Evolutionary conservation across 371 early-diverging fungal species (phyloP), one percentile per base, ranked within the genome.

Genomic region (Saksenaea oblongispora): DNA sequence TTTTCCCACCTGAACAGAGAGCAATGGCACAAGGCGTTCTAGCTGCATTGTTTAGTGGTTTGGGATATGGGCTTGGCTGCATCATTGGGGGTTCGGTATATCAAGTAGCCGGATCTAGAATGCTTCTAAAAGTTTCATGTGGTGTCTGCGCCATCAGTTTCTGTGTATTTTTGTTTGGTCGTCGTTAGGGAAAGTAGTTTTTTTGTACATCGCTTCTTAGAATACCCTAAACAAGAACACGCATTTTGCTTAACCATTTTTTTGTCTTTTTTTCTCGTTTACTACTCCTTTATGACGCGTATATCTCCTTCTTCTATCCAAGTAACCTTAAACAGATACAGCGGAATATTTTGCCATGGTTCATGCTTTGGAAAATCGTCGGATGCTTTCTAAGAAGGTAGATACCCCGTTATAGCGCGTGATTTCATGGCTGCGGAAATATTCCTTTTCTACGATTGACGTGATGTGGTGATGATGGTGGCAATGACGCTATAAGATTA

Each of bases 1-100:
- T 75, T 35, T 78, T 78, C 57, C 79, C 75, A 11, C 68, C 73
- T 8, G 71, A 71, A 15, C 79, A 78, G 39, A 63, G 72, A 7
- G 66, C 74, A 10, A 64, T 78, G 10, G 79, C 79, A 15, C 75
- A 78, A 65, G 79, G 79, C 3, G 67, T 75, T n/a, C 58, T 75
- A 14, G 79, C 75, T 26, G 70, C 73, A 8, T 27, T 73, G 13
- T 72, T 72, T 66, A 58, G 65, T 5, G 79, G 79, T 8, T 47
- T 75, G 24, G 76, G 79, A 0, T 73, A 67, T 41, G 79, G 76
- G 8, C 14, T 75, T 1, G 79, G 75, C 1, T 73, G 72, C 7
- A 18, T 78, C 10, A 37, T 73, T 17, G 79, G 79, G 9, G 79
- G 79, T 0, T 73, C 59, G 17, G 47, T 78, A 4, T 68, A 70